phyloP scores from a whole-genome alignment of 805 yeast species.

The Kazachstania taianensis region DNA sequence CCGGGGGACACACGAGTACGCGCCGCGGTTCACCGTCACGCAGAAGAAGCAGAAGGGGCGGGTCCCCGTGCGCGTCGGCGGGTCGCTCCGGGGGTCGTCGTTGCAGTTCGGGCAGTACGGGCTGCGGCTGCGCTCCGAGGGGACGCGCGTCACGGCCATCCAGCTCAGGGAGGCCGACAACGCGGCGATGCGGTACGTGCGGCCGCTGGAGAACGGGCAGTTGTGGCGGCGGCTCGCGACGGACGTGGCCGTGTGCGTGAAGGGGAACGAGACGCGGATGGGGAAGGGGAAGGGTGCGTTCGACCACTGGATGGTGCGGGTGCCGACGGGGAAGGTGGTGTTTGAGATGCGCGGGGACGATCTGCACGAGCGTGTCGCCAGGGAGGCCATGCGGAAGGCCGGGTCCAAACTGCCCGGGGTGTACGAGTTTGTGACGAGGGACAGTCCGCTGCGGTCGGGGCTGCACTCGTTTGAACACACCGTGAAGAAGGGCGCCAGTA shows the following conservation, averaged over 20 bases:
- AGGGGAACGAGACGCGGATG: conserved; percentile 99
- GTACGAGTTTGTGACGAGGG: conserved; percentile 68
- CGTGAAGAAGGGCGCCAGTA: conserved; percentile 36
- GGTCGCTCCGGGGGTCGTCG: conserved; percentile 81
- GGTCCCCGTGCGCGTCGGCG: conserved; percentile 90
- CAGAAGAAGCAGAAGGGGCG: conserved; percentile 87
- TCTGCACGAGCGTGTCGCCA: conserved; percentile 81
- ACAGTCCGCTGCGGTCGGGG: conserved; percentile 63
- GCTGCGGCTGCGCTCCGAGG: conserved; percentile 79
- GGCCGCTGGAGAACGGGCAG: conserved; percentile 54
- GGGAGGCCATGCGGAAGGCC: conserved; percentile 84
- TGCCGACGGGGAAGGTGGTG: conserved; percentile 88
- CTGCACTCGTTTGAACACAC: conserved; percentile 40
- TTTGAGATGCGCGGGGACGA: conserved; percentile 71
- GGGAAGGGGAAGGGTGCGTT: conserved; percentile 99
- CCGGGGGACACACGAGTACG: conserved; percentile 43
- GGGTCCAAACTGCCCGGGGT: conserved; percentile 87
- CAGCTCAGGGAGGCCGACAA: conserved; percentile 88
- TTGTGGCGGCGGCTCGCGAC: conserved; percentile 75
- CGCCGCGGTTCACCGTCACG: conserved; percentile 55
- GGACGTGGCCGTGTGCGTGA: conserved; percentile 82
- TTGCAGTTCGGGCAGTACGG: conserved; percentile 78
- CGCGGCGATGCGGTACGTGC: conserved; percentile 70
- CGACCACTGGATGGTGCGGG: conserved; percentile 94
- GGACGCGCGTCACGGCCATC: conserved; percentile 72